phyloP scores from a whole-genome alignment of 345 rosid species.

The Combretum micranthum region DNA sequence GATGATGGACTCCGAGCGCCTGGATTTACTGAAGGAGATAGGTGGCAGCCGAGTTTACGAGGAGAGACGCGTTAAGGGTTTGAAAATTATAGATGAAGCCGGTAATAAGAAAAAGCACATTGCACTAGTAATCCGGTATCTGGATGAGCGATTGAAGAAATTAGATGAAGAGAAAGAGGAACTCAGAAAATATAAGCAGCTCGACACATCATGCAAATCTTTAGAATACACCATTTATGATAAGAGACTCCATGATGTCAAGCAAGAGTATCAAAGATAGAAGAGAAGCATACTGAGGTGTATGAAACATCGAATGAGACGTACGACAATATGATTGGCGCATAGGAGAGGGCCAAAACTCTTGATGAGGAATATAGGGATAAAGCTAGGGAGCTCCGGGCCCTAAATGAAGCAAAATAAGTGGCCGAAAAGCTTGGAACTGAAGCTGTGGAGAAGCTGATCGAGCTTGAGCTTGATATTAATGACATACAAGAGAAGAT shows the following conservation, averaged over 20 bases:
- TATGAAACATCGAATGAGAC: conserved; percentile 59
- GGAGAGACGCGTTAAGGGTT: conserved; percentile 95
- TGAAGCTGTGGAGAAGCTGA: conserved; percentile 70
- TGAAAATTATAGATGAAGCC: conserved; percentile 94
- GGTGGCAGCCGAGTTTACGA: conserved; percentile 99
- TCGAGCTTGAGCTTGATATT: conserved; percentile 84
- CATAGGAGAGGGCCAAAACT: conserved; percentile 69
- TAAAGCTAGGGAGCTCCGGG: conserved; percentile 63
- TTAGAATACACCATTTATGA: conserved; percentile 93
- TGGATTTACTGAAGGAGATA: conserved; percentile 92
- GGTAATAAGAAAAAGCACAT: conserved; percentile 95
- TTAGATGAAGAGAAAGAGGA: conserved; percentile 98
- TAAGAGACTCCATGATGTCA: conserved; percentile 82
- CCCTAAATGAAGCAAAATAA: conserved; percentile 68
- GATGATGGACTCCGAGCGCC: conserved; percentile 93
- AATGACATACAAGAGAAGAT: conserved; percentile 72
- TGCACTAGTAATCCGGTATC: conserved; percentile 91
- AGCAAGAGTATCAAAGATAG: conserved; percentile 75
- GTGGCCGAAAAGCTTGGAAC: conserved; percentile 52
- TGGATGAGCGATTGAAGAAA: conserved; percentile 89
- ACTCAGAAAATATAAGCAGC: conserved; percentile 88
- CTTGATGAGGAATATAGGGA: conserved; percentile 64
- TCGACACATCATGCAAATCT: conserved; percentile 92
- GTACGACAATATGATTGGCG: conserved; percentile 67
- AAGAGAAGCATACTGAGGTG: conserved; percentile 54